Conservation (phyloP, 2,329 filamentous ascomycete genomes). For the Stemphylium lycopersici region DNA sequence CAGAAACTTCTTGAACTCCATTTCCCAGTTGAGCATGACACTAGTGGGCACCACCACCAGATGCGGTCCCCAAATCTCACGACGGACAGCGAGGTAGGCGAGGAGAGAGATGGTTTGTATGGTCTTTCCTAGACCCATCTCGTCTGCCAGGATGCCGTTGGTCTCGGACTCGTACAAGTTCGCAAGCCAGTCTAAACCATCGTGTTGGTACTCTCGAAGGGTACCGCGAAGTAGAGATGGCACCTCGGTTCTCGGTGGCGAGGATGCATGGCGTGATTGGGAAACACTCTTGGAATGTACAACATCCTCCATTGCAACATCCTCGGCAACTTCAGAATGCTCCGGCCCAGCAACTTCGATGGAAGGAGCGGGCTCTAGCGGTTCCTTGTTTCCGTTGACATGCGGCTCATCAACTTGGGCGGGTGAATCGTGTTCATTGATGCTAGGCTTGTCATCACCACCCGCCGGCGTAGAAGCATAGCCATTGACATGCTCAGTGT, state of each 20-base stretch:
- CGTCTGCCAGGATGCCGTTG: constrained; percentile 95
- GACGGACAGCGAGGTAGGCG: constrained; percentile 87
- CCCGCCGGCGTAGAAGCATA: constrained; percentile 50
- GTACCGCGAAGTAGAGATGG: constrained; percentile 78
- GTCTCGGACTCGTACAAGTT: constrained; percentile 90
- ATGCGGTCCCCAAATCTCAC: constrained; percentile 94
- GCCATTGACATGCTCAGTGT: constrained; percentile 26
- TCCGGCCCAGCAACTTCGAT: constrained; percentile 1
- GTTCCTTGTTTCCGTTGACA: constrained; percentile 19
- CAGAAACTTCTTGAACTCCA: constrained; percentile 99
- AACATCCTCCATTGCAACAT: constrained; percentile 21
- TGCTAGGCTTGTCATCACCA: constrained; percentile 49
- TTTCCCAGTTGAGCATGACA: constrained; percentile 99
- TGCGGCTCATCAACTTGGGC: constrained; percentile 12
- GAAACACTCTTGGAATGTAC: constrained; percentile 21
- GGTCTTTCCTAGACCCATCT: constrained; percentile 98
- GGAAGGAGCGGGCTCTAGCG: not conserved
- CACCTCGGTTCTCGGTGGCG: constrained; percentile 42
- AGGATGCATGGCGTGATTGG: constrained; percentile 38
- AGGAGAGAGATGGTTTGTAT: constrained; percentile 96
- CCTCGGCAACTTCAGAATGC: constrained; percentile 21
- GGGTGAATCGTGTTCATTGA: constrained; percentile 18
- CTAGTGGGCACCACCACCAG: constrained; percentile 95
- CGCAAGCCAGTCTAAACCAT: constrained; percentile 95
- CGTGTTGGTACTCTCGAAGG: constrained; percentile 93